These are phyloP conservation scores for Lentinula raphanica DNA, from an alignment of 768 basidiomycete genomes.

Conservation along the genomic window DNA sequence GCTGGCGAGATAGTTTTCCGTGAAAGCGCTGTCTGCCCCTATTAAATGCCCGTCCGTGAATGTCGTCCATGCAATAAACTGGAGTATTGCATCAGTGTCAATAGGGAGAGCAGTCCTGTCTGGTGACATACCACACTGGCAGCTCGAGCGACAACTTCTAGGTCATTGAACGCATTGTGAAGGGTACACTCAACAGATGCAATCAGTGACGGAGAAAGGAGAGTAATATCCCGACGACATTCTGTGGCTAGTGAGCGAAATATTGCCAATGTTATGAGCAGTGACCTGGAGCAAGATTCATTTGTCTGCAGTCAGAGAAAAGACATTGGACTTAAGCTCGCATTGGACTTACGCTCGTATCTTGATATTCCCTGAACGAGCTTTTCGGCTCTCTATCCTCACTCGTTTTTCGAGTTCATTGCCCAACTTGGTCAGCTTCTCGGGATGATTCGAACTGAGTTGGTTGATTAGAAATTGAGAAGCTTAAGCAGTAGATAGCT, in stretches of 20 bases:
- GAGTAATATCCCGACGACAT: slow-evolving; percentile 77
- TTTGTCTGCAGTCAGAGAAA: background rate
- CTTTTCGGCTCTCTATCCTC: slow-evolving; percentile 58
- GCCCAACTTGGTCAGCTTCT: slow-evolving; percentile 74
- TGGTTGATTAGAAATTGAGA: background rate
- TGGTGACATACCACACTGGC: slow-evolving; percentile 67
- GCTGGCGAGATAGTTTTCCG: slow-evolving; percentile 63
- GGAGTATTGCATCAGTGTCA: background rate
- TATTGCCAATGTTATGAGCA: slow-evolving; percentile 81
- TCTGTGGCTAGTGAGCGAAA: slow-evolving; percentile 79
- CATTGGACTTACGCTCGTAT: slow-evolving; percentile 73
- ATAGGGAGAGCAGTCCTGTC: background rate
- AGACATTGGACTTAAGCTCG: slow-evolving; percentile 38
- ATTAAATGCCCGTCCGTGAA: slow-evolving; percentile 84
- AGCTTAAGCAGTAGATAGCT: too few species aligned
- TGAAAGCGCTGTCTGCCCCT: slow-evolving; percentile 67
- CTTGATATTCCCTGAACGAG: slow-evolving; percentile 69
- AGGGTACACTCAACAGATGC: slow-evolving; percentile 58
- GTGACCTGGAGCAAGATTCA: slow-evolving; percentile 38
- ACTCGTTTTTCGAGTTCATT: slow-evolving; percentile 74
- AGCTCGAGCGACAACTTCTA: slow-evolving; percentile 72
- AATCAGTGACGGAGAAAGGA: slow-evolving; percentile 67
- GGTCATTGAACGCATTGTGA: slow-evolving; percentile 50
- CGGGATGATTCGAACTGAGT: slow-evolving; percentile 66
- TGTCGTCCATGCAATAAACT: slow-evolving; percentile 92